Percentiles rank a stretch among this genome's conserved stretches.
These are phyloP conservation scores for Euphrasia confusa DNA, from an alignment of 257 asterid genomes.

Conservation along the genomic window DNA sequence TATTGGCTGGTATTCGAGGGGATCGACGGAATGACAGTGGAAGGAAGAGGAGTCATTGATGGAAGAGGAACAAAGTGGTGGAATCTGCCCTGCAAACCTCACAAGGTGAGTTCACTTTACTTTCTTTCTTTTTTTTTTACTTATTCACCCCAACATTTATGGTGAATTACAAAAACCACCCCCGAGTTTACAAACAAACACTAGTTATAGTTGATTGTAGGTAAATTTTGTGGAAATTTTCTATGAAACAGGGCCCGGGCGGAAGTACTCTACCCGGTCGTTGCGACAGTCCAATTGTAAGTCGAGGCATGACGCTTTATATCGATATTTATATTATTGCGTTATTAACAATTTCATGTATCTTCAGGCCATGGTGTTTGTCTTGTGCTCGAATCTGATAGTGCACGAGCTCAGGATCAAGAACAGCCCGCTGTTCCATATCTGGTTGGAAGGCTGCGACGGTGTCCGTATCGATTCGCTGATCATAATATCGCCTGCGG, in stretches of 20 bases:
- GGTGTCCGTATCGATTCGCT: constrained; percentile 54
- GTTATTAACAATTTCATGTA: too few relatives aligned
- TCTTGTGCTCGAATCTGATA: constrained; percentile 63
- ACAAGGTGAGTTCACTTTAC: constrained; percentile 37
- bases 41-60: constrained; percentile 79
- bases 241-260: constrained; percentile 47
- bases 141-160: background rate
- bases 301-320: constrained; percentile 20
- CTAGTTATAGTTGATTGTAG: too few relatives aligned
- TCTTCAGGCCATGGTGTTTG: constrained; percentile 65
- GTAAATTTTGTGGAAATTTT: too few relatives aligned
- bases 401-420: constrained; percentile 50
- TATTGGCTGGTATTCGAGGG: constrained; percentile 85
- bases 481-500: constrained; percentile 48
- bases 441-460: constrained; percentile 66
- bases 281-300: constrained; percentile 93
- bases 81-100: constrained; percentile 97
- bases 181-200: too few relatives aligned
- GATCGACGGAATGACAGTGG: constrained; percentile 67
- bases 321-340: too few relatives aligned
- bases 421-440: constrained; percentile 87
- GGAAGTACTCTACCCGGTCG: constrained; percentile 60
- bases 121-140: background rate
- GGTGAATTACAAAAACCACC: background rate
- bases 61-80: constrained; percentile 97